Evolutionary conservation across 2,329 filamentous ascomycete species (phyloP), one percentile per base, ranked within the genome.

Genomic region (Davidsoniella virescens): DNA sequence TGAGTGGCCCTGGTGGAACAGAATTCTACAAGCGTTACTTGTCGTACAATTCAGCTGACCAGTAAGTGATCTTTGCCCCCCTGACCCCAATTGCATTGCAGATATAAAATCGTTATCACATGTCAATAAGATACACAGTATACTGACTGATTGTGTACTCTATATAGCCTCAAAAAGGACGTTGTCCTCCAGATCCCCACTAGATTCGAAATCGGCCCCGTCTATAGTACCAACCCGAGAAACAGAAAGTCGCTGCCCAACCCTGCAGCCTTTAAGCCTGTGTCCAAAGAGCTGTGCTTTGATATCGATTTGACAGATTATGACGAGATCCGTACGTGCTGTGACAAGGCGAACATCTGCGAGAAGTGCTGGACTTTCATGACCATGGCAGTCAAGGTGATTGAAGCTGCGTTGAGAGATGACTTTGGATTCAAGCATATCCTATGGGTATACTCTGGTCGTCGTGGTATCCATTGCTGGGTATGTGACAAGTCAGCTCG

Each of bases 221-320:
- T 95, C 45, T 98, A 98, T 68, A 87, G 76, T 48, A 84, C 87
- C 44, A 95, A 96, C 63, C 92, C 92, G 0, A 82, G 87, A 58
- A 92, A 98, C 59, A 81, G 90, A 60, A 98, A 96, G 67, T 82
- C 82, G 0, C 66, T 96, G 33, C 79, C 82, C 49, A 90, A 87
- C 64, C 76, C 81, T 36, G 78, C 78, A 44, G 78, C 85, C 7
- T 95, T 98, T 68, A 83, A 82, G 55, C 90, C 92, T 0, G 65
- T 95, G 29, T 76, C 84, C 51, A 98, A 98, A 64, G 92, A 98
- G 64, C 70, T 98, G 38, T 94, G 94, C 59, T 96, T 98, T 65
- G 92, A 98, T 82, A 96, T 98, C 59, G 92, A 98, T 75, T 76
- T 98, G 76, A 96, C 92, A 50, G 92, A 96, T 67, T 98, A 98